phyloP scores from a whole-genome alignment of 2,329 filamentous ascomycete genomes.

The Mycocentrospora acerina region DNA sequence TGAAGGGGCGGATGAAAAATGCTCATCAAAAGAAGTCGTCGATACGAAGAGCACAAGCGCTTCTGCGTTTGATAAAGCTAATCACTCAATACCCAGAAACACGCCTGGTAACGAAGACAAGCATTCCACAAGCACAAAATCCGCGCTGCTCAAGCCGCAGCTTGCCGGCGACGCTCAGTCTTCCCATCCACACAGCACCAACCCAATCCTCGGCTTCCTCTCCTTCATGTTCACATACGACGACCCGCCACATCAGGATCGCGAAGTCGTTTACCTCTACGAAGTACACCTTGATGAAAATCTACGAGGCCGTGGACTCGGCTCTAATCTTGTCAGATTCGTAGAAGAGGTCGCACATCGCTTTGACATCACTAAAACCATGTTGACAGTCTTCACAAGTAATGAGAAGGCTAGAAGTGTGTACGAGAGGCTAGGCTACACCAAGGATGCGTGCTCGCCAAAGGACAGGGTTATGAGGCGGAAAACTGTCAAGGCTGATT shows the following conservation, averaged over 20 bases:
- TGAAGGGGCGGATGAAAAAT: not conserved
- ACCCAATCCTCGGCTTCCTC: slow-evolving; percentile 46
- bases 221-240: slow-evolving; percentile 70
- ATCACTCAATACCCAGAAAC: not conserved
- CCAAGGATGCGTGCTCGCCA: slow-evolving; percentile 56
- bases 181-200: slow-evolving; percentile 1
- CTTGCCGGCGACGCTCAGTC: not conserved
- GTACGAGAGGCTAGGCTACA: slow-evolving; percentile 62
- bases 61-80: not conserved
- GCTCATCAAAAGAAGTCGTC: not conserved
- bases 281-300: slow-evolving; percentile 68
- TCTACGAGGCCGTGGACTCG: slow-evolving; percentile 64
- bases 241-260: slow-evolving; percentile 44
- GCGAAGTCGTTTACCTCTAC: slow-evolving; percentile 74
- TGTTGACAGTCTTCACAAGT: slow-evolving; percentile 71
- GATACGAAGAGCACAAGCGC: not conserved
- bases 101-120: not conserved
- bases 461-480: slow-evolving; percentile 41
- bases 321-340: slow-evolving; percentile 59
- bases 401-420: slow-evolving; percentile 62
- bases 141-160: not conserved
- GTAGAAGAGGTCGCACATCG: slow-evolving; percentile 56
- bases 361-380: slow-evolving; percentile 63
- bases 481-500: slow-evolving; percentile 24
- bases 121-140: not conserved